phyloP scores from a whole-genome alignment of 208 protist genomes.

The Crithidia bombi region DNA sequence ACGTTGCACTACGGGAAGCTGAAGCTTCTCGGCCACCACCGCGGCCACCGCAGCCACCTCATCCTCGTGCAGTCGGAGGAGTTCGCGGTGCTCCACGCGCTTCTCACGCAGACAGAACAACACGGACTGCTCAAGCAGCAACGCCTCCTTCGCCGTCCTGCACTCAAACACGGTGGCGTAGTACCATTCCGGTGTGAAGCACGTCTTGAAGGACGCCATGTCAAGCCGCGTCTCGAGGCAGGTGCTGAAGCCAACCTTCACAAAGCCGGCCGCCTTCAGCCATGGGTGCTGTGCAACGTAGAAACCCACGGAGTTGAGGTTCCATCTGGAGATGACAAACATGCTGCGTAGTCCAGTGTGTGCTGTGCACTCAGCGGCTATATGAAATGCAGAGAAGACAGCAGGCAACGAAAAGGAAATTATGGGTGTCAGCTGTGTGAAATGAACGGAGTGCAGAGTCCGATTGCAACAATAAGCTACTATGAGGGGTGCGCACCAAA shows the following conservation, averaged over 20 bases:
- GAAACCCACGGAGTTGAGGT: constrained; percentile 47
- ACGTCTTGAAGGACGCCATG: constrained; percentile 77
- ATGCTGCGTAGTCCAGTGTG: constrained; percentile 7
- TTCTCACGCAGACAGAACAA: constrained; percentile 56
- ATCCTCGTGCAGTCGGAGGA: constrained; percentile 45
- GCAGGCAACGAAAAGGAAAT: not conserved
- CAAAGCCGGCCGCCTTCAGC: constrained; percentile 53
- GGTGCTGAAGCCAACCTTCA: constrained; percentile 75
- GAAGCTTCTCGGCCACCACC: constrained; percentile 42
- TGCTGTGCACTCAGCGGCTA: not conserved
- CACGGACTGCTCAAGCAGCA: constrained; percentile 79
- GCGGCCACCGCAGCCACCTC: constrained; percentile 42
- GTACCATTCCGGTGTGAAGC: constrained; percentile 79
- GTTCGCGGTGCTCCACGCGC: constrained; percentile 63
- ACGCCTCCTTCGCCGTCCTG: constrained; percentile 50
- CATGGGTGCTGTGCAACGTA: constrained; percentile 80
- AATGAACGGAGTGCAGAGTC: too few relatives aligned
- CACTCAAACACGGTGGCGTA: constrained; percentile 70
- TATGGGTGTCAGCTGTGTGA: not conserved
- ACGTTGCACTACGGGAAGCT: constrained; percentile 34
- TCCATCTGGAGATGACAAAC: constrained; percentile 17
- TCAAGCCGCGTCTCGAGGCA: constrained; percentile 63
- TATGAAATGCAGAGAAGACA: not conserved
- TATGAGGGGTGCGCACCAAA: too few relatives aligned
- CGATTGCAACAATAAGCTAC: too few relatives aligned